Evolutionary conservation across 768 basidiomycete genomes (phyloP).

Genomic region (Amanita exitialis): DNA sequence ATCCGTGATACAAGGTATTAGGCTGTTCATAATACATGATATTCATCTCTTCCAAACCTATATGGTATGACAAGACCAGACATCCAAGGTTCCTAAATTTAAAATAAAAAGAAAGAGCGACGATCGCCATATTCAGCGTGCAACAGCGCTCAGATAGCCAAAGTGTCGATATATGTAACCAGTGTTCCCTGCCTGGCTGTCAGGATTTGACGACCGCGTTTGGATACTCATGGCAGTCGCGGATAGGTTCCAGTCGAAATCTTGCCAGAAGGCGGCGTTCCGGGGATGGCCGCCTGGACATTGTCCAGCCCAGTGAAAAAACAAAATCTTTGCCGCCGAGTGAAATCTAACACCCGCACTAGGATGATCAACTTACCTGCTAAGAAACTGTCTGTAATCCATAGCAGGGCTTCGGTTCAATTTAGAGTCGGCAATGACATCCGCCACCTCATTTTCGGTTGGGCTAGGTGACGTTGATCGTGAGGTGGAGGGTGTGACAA

Average conservation of each 20-base stretch:
- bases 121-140: background rate
- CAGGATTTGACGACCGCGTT: conserved; percentile 17
- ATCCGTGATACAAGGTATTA: background rate
- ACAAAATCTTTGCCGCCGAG: conserved; percentile 45
- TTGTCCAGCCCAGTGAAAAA: conserved; percentile 61
- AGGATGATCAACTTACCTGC: conserved; percentile 33
- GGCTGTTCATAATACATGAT: background rate
- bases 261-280: conserved; percentile 42
- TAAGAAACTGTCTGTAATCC: conserved; percentile 52
- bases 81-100: background rate
- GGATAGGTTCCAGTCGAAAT: conserved; percentile 28
- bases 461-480: conserved; percentile 32
- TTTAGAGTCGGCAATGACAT: conserved; percentile 11
- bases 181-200: conserved; percentile 5
- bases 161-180: conserved; percentile 5
- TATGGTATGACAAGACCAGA: background rate
- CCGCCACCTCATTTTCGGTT: conserved; percentile 9
- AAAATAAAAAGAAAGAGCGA: background rate
- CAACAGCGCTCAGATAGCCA: background rate
- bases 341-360: background rate
- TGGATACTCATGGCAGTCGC: conserved; percentile 16
- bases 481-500: conserved; percentile 31
- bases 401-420: conserved; percentile 20
- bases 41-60: background rate
- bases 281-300: conserved; percentile 12